phyloP scores from a whole-genome alignment of 345 rosid species.

The Salix koriyanagi region DNA sequence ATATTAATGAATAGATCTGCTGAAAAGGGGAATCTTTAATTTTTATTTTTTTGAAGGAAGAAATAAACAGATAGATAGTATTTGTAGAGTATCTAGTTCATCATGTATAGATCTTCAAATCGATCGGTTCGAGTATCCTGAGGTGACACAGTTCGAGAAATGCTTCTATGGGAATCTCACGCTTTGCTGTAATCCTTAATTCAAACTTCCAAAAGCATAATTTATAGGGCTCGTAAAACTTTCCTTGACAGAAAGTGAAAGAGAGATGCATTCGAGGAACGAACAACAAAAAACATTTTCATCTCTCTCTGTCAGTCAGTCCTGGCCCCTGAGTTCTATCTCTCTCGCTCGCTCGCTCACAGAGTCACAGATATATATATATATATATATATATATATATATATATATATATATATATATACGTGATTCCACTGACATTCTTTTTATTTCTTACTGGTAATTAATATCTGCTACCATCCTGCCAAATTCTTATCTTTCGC shows the following conservation, averaged over 20 bases:
- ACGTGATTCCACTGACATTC: not conserved
- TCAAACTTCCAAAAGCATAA: constrained; percentile 5
- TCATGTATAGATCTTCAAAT: constrained; percentile 3
- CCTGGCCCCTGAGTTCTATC: no score
- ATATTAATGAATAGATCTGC: no score
- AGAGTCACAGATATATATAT: no score
- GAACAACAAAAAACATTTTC: constrained; percentile 12
- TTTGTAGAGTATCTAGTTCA: not conserved
- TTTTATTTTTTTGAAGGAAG: not conserved
- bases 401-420: not conserved
- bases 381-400: not conserved
- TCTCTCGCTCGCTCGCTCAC: no score
- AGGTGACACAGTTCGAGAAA: constrained; percentile 14
- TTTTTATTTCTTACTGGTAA: not conserved
- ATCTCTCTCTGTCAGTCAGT: not conserved
- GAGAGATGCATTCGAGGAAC: constrained; percentile 13
- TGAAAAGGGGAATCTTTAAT: not conserved
- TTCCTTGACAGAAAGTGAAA: not conserved
- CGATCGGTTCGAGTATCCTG: constrained; percentile 5
- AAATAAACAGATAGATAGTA: not conserved
- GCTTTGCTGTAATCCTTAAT: constrained; percentile 22
- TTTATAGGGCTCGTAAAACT: not conserved
- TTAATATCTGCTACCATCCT: constrained; percentile 10
- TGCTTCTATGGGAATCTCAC: constrained; percentile 31
- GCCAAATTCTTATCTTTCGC: constrained; percentile 40